Base-by-base conservation (phyloP, 2,329 filamentous ascomycete genomes). In the Colletotrichum lentis region DNA sequence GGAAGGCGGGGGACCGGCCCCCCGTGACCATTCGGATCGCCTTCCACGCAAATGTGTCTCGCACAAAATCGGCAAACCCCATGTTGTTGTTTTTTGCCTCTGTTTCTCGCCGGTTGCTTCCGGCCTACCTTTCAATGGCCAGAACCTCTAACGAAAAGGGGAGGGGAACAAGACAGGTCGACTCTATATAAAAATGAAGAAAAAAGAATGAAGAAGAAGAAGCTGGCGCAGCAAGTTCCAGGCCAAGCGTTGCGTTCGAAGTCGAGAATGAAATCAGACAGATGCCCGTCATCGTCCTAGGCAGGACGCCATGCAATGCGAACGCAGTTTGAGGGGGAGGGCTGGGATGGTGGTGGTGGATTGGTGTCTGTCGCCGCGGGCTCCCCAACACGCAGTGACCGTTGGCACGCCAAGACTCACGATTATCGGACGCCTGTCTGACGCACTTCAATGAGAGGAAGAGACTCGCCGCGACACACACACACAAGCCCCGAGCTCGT, bases 41-140 rank as follows among this genome's bases (percentile, higher is more conserved):
- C 27, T 66, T 57, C 66, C 66, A 69, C 35, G 50, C 66, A 8
- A 54, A 46, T 14, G 66, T 69, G 22, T 69, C 66, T 60, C 66
- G 54, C 44, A 69, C 44, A 14, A 66, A 52, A 16, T 69, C 66
- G 56, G 50, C 43, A 37, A 69, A 66, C 20, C 62, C 10, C 66
- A 69, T 66, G 11, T n/a, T n/a, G n/a, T n/a, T n/a, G n/a, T n/a
- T n/a, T n/a, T 53, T 35, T 14, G 16, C 50, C 27, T 27, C 20
- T 35, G 35, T 11, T 11, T 49, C 7, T n/a, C 16, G 10, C 31
- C 16, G 10, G 11, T 27, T 39, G 7, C 31, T 50, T 24, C 11
- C 3, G 27, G 10, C 11, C 5, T 16, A 24, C 18, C 47, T 20
- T n/a, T 10, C 14, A 27, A 46, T 11, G 18, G 14, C n/a, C 46